These are phyloP conservation scores for Baorangia bicolor DNA, from an alignment of 768 basidiomycete genomes.

Conservation along the genomic window DNA sequence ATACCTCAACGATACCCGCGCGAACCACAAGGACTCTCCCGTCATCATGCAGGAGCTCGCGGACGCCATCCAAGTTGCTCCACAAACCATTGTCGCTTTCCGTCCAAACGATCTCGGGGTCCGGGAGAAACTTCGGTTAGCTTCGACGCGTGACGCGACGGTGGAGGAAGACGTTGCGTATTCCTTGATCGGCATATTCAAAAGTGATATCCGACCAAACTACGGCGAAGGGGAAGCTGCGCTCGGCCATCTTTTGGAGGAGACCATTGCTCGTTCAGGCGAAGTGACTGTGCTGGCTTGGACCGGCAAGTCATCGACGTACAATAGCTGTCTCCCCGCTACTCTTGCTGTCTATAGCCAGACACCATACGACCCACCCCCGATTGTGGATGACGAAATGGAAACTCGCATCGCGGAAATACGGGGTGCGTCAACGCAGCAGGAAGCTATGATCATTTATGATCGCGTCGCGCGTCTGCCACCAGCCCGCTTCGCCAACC, in stretches of 20 bases:
- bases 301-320: constrained; percentile 2
- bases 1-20: not conserved
- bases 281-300: constrained; percentile 8
- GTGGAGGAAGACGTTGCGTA: constrained; percentile 11
- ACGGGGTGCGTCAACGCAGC: too few species aligned
- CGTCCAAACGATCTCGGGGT: not conserved
- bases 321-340: constrained; percentile 9
- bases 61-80: constrained; percentile 1
- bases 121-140: constrained; percentile 9
- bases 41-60: constrained; percentile 9
- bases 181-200: constrained; percentile 12
- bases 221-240: constrained; percentile 5
- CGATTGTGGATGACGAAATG: not conserved
- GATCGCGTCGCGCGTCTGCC: too few species aligned
- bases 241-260: constrained; percentile 3
- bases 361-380: not conserved
- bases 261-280: constrained; percentile 1
- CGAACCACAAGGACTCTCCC: constrained; percentile 12
- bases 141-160: constrained; percentile 1
- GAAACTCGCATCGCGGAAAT: not conserved
- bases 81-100: not conserved
- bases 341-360: constrained; percentile 1
- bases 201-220: constrained; percentile 3
- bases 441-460: not conserved
- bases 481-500: too few species aligned